Percentiles rank a stretch among this genome's conserved stretches.
These are phyloP conservation scores for Hygrophorus pudorinus DNA, from an alignment of 768 basidiomycete genomes.

Conservation along the genomic window DNA sequence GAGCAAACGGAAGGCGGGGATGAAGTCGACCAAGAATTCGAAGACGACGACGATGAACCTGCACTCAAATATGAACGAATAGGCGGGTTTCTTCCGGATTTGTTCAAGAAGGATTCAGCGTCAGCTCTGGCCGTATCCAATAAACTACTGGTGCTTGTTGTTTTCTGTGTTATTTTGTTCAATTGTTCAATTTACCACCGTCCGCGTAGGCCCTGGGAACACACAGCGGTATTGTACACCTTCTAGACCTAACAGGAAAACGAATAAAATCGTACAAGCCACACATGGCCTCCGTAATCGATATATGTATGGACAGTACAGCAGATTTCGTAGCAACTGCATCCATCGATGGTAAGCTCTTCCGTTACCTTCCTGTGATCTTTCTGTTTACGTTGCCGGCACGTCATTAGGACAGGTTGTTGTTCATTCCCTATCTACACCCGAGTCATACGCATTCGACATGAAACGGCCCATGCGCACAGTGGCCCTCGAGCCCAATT, in stretches of 20 bases:
- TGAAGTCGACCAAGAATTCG: conserved; percentile 31
- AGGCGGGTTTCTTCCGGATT: conserved; percentile 56
- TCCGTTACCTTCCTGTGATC: neutral
- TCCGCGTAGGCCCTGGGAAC: conserved; percentile 73
- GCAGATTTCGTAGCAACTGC: conserved; percentile 89
- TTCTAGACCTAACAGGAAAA: conserved; percentile 69
- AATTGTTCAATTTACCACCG: conserved; percentile 8
- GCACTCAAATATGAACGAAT: conserved; percentile 86
- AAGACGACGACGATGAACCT: conserved; percentile 83
- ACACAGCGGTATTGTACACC: conserved; percentile 85
- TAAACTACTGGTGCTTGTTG: conserved; percentile 52
- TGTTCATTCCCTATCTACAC: conserved; percentile 69
- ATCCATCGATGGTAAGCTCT: conserved; percentile 76
- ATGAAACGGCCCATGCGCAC: conserved; percentile 88
- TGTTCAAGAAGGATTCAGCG: conserved; percentile 84
- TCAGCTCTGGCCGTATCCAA: conserved; percentile 72
- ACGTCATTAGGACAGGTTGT: conserved; percentile 71
- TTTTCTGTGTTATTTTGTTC: neutral
- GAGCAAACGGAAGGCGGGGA: conserved; percentile 13
- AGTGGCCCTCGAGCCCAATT: conserved; percentile 84
- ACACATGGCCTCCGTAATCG: conserved; percentile 79
- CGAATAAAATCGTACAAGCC: conserved; percentile 86
- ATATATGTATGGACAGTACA: conserved; percentile 75
- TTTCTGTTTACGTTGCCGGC: conserved; percentile 9
- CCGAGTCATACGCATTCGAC: conserved; percentile 80